Base-by-base conservation (phyloP, 805 yeast species). In the Naumovozyma baii region DNA sequence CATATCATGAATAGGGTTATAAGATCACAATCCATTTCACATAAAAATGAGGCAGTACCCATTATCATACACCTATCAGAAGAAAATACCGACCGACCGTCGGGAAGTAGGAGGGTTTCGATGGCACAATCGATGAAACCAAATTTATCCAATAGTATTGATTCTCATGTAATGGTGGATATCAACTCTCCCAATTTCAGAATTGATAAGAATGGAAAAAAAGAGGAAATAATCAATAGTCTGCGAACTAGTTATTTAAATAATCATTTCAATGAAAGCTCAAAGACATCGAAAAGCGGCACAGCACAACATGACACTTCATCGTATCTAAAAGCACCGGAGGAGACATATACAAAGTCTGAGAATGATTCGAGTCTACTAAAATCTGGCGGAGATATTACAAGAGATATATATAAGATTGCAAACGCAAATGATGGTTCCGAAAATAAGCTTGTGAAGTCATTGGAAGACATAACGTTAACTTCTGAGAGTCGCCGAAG, bases 401-500 rank as follows among this genome's bases (percentile, higher is more conserved):
- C 65, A 3, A 47, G 67, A 46, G 68, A 64, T 28, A 55, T 64
- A 4, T 64, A 62, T 42, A 54, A 51, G 18, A 38, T 52, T 37
- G 51, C 54, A 19, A 35, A 3, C 7, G 8, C 25, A 8, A 41
- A 32, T 5, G 26, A 34, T 4, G 39, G 40, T 14, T 31, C 29
- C 14, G 41, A 46, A 15, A 33, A 32, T 4, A 43, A 39, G 15
- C 50, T 40, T 33, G 44, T 45, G 5, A 45, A 43, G 16, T 52
- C 61, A 2, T 38, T 47, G 25, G 64, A 59, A 34, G 62, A 61
- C 41, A 40, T 61, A 3, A 36, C 39, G 2, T 31, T 51, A 29
- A 36, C 39, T 1, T 36, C 37, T 25, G 52, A 45, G 42, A 36
- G 54, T 3, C 52, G 52, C 8, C 66, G 87, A 50, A 63, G 83